Conservation (phyloP, 371 early-diverging fungal genomes). For the Mucor lusitanicus region DNA sequence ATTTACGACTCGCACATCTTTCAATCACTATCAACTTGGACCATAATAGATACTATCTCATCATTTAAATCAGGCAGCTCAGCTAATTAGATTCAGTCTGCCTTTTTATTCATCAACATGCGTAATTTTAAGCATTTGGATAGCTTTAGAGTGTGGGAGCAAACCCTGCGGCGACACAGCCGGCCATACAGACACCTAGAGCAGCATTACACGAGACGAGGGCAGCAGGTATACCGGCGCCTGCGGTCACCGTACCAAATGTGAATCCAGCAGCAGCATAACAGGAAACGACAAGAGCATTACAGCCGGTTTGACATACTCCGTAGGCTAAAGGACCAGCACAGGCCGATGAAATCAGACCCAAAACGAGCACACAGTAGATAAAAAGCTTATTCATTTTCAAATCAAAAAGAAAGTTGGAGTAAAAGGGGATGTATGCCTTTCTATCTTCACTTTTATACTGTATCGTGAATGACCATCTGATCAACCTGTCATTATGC, state of each 20-base stretch:
- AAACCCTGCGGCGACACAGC: conserved; percentile 33
- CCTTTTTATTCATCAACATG: too few relatives aligned
- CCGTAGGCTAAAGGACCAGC: conserved; percentile 35
- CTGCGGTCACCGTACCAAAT: conserved; percentile 43
- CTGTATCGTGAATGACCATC: too few relatives aligned
- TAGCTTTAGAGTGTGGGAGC: conserved; percentile 27
- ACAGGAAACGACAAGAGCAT: conserved; percentile 40
- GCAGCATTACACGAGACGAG: conserved; percentile 34
- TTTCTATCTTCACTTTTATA: too few relatives aligned
- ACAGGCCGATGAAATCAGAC: not conserved
- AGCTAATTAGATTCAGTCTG: too few relatives aligned
- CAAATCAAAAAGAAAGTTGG: not conserved
- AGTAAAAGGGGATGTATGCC: not conserved
- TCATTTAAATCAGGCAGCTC: too few relatives aligned
- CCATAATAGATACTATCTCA: too few relatives aligned
- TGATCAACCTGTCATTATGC: too few relatives aligned
- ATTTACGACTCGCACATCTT: too few relatives aligned
- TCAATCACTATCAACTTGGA: too few relatives aligned
- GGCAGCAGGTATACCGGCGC: conserved; percentile 27
- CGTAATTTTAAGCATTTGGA: not conserved
- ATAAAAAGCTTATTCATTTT: not conserved
- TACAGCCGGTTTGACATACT: conserved; percentile 45
- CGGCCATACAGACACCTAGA: conserved; percentile 36
- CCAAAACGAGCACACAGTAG: not conserved
- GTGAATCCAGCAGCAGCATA: conserved; percentile 42